Conservation (phyloP, 305 asterid species). For the Fraxinus paxiana region DNA sequence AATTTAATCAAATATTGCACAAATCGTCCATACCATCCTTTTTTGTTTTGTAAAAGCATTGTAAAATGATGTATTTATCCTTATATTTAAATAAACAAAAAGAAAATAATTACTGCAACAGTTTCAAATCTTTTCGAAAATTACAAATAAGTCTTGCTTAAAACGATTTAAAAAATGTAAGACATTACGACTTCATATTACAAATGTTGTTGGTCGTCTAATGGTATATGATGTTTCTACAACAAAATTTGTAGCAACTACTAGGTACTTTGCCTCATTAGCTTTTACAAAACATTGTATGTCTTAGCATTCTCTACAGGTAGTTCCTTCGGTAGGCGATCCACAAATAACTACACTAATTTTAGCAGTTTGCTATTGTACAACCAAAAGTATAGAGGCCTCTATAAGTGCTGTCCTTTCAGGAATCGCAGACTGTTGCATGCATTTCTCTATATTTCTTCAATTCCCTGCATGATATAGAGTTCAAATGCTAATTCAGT, state of each 20-base stretch:
- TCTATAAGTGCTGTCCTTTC: constrained; percentile 13
- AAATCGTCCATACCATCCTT: not conserved
- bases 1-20: not conserved
- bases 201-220: not conserved
- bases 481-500: constrained; percentile 1
- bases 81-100: not conserved
- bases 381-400: not conserved
- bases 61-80: not conserved
- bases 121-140: not conserved
- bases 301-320: not conserved
- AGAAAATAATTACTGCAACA: not conserved
- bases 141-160: not conserved
- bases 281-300: not conserved
- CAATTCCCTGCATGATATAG: constrained; percentile 35
- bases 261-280: not conserved
- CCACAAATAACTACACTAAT: not conserved
- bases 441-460: constrained; percentile 23
- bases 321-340: not conserved
- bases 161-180: not conserved
- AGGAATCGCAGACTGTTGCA: constrained; percentile 3
- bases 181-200: not conserved
- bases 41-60: not conserved
- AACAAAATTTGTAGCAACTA: not conserved
- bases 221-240: not conserved
- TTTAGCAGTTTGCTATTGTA: not conserved